These are phyloP conservation scores for Lachnellula willkommii DNA, from an alignment of 2,329 filamentous ascomycete species.

Conservation along the genomic window DNA sequence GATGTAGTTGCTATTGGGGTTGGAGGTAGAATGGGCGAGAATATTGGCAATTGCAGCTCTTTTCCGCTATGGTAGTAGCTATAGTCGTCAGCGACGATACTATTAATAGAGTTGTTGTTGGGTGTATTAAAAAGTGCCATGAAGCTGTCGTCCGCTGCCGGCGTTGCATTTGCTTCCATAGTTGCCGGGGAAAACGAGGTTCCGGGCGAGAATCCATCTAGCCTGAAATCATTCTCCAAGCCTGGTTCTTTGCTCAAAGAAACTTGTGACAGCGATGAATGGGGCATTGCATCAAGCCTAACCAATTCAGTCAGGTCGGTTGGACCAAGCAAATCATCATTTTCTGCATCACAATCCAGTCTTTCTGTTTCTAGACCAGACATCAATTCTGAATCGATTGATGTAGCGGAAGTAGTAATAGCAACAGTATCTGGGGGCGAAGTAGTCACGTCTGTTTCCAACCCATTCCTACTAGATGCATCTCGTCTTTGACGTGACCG, in stretches of 20 bases:
- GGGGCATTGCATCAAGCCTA: neutral
- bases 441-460: constrained; percentile 18
- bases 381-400: neutral
- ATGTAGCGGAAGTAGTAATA: neutral
- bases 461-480: neutral
- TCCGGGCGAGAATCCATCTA: neutral
- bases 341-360: neutral
- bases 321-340: too few relatives aligned
- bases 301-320: neutral
- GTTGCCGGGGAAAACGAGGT: neutral
- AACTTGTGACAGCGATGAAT: neutral
- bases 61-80: neutral
- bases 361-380: neutral
- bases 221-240: neutral
- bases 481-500: neutral
- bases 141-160: neutral
- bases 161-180: neutral
- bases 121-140: neutral
- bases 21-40: neutral
- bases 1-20: neutral
- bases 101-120: neutral
- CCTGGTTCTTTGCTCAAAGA: neutral
- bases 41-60: neutral
- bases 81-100: neutral
- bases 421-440: constrained; percentile 36